These are phyloP conservation scores for Mortierella sp. DNA, from an alignment of 371 early-diverging fungal species.

Conservation along the genomic window DNA sequence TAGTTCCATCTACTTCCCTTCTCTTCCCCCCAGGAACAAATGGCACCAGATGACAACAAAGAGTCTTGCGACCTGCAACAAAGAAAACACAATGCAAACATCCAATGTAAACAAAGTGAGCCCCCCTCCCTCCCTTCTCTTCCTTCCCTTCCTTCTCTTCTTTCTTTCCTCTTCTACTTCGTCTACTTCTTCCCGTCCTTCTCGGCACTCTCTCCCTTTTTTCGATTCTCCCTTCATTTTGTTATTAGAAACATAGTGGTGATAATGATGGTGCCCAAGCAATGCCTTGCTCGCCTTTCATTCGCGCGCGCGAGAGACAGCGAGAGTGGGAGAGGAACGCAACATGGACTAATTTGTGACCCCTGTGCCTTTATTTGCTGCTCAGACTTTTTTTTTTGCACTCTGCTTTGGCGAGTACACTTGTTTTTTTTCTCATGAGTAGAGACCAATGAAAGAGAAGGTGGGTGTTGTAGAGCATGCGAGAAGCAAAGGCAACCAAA, in stretches of 20 bases:
- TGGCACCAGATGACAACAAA: not conserved
- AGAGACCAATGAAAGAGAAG: not conserved
- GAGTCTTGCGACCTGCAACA: not conserved
- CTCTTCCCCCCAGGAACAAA: not conserved
- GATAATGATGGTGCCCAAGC: no score
- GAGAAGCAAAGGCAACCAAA: not conserved
- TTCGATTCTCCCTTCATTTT: no score
- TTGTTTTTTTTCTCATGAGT: not conserved
- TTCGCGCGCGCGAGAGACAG: no score
- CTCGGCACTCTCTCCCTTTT: no score
- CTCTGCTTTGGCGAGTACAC: not conserved
- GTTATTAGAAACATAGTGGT: no score
- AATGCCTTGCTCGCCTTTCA: no score
- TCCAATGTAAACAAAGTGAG: constrained; percentile 8
- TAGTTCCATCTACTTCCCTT: not conserved
- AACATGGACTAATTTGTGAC: not conserved
- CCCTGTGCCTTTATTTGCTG: not conserved
- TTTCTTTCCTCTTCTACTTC: not conserved
- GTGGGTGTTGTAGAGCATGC: not conserved
- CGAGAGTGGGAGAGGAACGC: not conserved
- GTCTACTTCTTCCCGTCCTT: no score
- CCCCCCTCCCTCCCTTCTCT: not conserved
- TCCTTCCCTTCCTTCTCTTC: not conserved
- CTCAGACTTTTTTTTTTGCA: not conserved
- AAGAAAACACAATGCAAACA: not conserved